Percentiles rank a stretch among this genome's conserved stretches.
These are phyloP conservation scores for Rhinocladiella similis DNA, from an alignment of 2,329 filamentous ascomycete species.

Conservation along the genomic window DNA sequence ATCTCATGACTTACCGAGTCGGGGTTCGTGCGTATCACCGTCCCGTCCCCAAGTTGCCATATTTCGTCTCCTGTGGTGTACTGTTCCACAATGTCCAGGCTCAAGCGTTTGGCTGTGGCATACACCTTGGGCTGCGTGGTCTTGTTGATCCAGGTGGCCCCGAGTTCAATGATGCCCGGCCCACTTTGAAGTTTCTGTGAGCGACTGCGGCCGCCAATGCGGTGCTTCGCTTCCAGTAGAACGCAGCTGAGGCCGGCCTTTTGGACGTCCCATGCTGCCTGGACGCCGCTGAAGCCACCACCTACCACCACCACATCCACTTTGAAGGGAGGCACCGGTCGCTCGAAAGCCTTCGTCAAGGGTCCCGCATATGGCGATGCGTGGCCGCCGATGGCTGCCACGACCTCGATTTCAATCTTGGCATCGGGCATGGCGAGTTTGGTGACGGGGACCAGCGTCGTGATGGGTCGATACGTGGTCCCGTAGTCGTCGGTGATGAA, in stretches of 20 bases:
- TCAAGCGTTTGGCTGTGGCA: constrained; percentile 39
- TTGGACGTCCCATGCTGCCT: constrained; percentile 38
- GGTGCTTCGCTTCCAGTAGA: constrained; percentile 30
- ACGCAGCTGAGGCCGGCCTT: background rate
- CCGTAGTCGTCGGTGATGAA: constrained; percentile 33
- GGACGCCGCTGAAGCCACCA: constrained; percentile 43
- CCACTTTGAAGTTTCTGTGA: constrained; percentile 36
- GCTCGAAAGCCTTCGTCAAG: background rate
- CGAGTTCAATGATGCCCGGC: constrained; percentile 47
- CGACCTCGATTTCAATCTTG: constrained; percentile 47
- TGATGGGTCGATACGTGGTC: constrained; percentile 40
- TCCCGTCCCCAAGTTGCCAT: constrained; percentile 41
- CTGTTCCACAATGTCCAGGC: too few species aligned
- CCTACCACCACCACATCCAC: constrained; percentile 45
- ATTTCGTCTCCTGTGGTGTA: constrained; percentile 34
- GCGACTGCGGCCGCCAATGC: constrained; percentile 55
- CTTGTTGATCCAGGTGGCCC: constrained; percentile 62
- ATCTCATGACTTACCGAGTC: constrained; percentile 4
- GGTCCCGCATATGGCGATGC: constrained; percentile 5
- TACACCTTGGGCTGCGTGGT: constrained; percentile 51
- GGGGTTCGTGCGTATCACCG: constrained; percentile 6
- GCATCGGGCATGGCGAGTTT: constrained; percentile 40
- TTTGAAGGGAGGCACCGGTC: constrained; percentile 11
- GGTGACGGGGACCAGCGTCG: constrained; percentile 44
- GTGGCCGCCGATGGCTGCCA: constrained; percentile 31